Evolutionary conservation across 2,329 filamentous ascomycete species (phyloP).

Genomic region (Diaporthe sp.): DNA sequence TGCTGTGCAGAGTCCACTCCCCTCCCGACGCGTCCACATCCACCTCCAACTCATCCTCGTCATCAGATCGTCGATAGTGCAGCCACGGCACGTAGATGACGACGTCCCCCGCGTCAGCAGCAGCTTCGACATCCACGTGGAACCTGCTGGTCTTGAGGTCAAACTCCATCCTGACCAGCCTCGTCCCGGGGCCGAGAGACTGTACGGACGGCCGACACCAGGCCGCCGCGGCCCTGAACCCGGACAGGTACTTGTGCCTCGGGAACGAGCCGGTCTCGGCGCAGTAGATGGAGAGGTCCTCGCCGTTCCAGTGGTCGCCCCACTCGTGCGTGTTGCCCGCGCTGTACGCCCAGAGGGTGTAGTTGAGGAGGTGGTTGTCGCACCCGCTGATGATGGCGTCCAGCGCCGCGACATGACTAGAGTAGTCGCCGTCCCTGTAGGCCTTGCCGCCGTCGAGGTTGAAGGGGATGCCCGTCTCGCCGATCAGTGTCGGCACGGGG

Average conservation of each 20-base stretch:
- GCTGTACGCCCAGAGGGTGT: conserved; percentile 45
- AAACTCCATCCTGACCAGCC: conserved; percentile 8
- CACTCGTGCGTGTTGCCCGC: conserved; percentile 45
- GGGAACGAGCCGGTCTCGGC: conserved; percentile 45
- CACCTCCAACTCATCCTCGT: conserved; percentile 17
- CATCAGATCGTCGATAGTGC: conserved; percentile 18
- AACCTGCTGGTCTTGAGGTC: conserved; percentile 25
- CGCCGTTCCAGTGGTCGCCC: conserved; percentile 47
- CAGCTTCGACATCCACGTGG: background rate
- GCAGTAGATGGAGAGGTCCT: conserved; percentile 46
- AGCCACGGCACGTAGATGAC: conserved; percentile 24
- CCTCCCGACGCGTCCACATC: background rate
- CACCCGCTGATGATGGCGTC: conserved; percentile 45
- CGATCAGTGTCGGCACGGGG: conserved; percentile 42
- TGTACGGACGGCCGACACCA: conserved; percentile 45
- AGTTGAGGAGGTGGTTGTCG: conserved; percentile 45
- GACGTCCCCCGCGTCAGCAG: background rate
- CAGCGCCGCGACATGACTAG: conserved; percentile 44
- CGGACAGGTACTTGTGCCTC: conserved; percentile 36
- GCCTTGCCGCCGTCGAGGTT: conserved; percentile 44
- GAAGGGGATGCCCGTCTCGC: conserved; percentile 47
- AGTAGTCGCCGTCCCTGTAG: conserved; percentile 45
- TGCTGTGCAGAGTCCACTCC: background rate
- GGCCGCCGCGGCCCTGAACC: conserved; percentile 42
- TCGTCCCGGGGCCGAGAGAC: conserved; percentile 32